These are phyloP conservation scores for Mycena metata DNA, from an alignment of 768 basidiomycete species.

Conservation along the genomic window DNA sequence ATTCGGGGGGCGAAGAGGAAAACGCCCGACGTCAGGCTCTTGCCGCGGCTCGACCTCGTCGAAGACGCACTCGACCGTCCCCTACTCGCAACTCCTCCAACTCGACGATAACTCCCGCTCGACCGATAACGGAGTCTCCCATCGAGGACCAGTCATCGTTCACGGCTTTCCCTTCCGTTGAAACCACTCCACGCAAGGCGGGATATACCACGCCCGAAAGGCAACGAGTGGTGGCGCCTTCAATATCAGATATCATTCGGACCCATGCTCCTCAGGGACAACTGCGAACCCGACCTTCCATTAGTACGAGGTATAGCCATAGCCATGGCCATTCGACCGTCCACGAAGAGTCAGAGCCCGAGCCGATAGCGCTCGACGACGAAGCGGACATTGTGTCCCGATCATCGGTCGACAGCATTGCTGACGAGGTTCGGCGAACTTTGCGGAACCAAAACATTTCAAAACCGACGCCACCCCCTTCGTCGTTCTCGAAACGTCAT, in stretches of 20 bases:
- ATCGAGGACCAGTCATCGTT: conserved; percentile 7
- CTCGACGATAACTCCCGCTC: conserved; percentile 37
- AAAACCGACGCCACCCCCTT: conserved; percentile 54
- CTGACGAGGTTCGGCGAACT: conserved; percentile 83
- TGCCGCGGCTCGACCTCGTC: conserved; percentile 51
- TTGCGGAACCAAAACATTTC: conserved; percentile 69
- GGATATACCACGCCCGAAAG: conserved; percentile 46
- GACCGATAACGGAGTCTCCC: conserved; percentile 23
- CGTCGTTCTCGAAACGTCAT: conserved; percentile 62
- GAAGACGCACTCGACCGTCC: conserved; percentile 45
- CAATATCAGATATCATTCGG: conserved; percentile 91
- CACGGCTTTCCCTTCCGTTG: conserved; percentile 38
- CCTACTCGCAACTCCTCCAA: conserved; percentile 38
- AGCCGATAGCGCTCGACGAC: conserved; percentile 64
- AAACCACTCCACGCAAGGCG: conserved; percentile 34
- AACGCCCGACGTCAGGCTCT: conserved; percentile 43
- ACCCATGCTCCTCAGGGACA: conserved; percentile 78
- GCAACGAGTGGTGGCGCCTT: conserved; percentile 72
- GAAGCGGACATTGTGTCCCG: conserved; percentile 77
- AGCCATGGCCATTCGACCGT: conserved; percentile 62
- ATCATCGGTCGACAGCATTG: conserved; percentile 91
- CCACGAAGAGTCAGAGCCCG: conserved; percentile 68
- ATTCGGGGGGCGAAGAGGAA: conserved; percentile 72
- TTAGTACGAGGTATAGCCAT: conserved; percentile 57
- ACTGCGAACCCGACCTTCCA: conserved; percentile 61